A percentile compares a stretch with the other conserved stretches of the same genome.
Evolutionary conservation across 768 basidiomycete species (phyloP).

Genomic region (Coprinellus micaceus): DNA sequence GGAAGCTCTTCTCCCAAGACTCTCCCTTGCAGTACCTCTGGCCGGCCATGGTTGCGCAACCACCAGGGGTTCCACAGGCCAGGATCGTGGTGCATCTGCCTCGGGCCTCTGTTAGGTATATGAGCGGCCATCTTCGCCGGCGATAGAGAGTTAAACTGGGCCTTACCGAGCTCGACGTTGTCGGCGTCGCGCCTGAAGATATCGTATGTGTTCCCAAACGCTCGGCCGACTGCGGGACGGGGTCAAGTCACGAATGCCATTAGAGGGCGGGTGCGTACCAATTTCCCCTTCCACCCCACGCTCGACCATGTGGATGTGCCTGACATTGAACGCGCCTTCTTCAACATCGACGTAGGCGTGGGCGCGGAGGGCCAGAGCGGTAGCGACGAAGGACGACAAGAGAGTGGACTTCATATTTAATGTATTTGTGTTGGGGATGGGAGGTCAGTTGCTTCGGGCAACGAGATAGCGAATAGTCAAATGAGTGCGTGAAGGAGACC

Average conservation of each 20-base stretch:
- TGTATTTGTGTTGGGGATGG: too few relatives aligned
- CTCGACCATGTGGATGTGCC: not conserved
- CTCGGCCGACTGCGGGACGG: not conserved
- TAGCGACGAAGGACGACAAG: not conserved
- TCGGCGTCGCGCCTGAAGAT: not conserved
- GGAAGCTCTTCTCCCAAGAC: not conserved
- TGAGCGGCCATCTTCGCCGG: too few relatives aligned
- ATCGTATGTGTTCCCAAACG: not conserved
- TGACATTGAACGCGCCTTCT: constrained; percentile 2
- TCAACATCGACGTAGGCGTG: not conserved
- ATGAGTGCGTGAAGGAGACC: too few relatives aligned
- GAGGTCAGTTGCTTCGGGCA: too few relatives aligned
- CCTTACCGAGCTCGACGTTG: not conserved
- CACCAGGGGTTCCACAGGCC: not conserved
- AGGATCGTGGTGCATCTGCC: not conserved
- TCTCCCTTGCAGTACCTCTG: not conserved
- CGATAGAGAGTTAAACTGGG: not conserved
- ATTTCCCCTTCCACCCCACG: not conserved
- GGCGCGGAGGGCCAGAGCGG: not conserved
- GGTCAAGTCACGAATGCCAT: not conserved
- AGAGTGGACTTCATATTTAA: not conserved
- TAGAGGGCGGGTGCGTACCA: not conserved
- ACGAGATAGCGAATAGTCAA: too few relatives aligned
- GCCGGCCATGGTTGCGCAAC: not conserved
- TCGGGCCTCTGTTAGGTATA: not conserved